phyloP scores from a whole-genome alignment of 257 asterid genomes.

The Schizonepeta tenuifolia region DNA sequence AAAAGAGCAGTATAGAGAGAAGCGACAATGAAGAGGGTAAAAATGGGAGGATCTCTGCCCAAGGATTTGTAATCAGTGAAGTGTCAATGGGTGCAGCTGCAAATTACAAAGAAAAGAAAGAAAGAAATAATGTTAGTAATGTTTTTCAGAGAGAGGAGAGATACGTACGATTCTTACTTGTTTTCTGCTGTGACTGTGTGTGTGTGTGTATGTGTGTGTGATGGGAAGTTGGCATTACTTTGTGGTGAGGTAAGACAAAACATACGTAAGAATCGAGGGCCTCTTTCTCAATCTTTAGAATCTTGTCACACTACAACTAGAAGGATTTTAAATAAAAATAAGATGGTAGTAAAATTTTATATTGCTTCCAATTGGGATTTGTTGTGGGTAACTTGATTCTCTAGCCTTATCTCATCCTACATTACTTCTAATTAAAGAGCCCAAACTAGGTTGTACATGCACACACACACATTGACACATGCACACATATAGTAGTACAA shows the following conservation, averaged over 20 bases:
- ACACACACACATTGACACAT: not conserved
- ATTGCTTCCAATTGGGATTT: constrained; percentile 37
- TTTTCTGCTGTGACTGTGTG: not conserved
- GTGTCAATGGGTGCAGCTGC: constrained; percentile 46
- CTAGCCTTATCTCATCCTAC: constrained; percentile 1
- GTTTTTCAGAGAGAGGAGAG: too few relatives aligned
- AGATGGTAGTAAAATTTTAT: not conserved
- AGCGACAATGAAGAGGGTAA: constrained; percentile 48
- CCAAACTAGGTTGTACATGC: constrained; percentile 25
- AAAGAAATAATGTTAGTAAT: not conserved
- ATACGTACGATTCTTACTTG: not conserved
- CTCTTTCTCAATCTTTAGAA: not conserved
- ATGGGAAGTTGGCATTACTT: constrained; percentile 41
- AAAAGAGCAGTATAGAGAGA: constrained; percentile 48
- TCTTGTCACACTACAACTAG: not conserved
- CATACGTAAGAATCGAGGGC: constrained; percentile 40
- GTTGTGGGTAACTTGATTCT: constrained; percentile 3
- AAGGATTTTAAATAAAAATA: too few relatives aligned
- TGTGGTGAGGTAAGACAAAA: constrained; percentile 49
- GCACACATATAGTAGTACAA: too few relatives aligned
- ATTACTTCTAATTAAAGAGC: constrained; percentile 11
- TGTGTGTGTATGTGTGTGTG: constrained; percentile 1
- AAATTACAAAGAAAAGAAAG: not conserved
- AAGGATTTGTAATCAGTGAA: constrained; percentile 48
- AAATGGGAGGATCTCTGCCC: constrained; percentile 58